These are phyloP conservation scores for Handroanthus guayacan DNA, from an alignment of 257 asterid genomes.

Conservation along the genomic window DNA sequence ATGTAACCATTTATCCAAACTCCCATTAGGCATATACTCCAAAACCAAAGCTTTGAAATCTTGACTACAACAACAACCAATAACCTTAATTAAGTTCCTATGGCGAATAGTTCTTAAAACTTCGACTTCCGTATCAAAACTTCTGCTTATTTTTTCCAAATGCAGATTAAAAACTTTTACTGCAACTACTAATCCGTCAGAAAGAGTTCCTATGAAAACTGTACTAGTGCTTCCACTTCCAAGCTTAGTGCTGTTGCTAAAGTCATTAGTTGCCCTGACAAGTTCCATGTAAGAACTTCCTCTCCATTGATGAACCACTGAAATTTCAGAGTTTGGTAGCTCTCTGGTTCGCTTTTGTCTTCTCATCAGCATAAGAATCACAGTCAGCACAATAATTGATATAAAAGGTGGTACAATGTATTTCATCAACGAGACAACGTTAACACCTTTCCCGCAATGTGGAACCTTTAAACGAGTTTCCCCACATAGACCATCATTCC, in stretches of 20 bases:
- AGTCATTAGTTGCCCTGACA: slow-evolving; percentile 34
- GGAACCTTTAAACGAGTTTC: too few species aligned
- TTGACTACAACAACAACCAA: slow-evolving; percentile 35
- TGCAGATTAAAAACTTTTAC: slow-evolving; percentile 41
- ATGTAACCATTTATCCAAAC: slow-evolving; percentile 40
- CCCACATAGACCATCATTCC: too few species aligned
- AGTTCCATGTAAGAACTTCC: slow-evolving; percentile 37
- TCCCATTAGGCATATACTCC: slow-evolving; percentile 35
- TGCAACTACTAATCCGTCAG: slow-evolving; percentile 29
- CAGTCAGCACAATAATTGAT: too few species aligned
- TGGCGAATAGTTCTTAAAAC: slow-evolving; percentile 38
- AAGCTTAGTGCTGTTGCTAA: slow-evolving; percentile 31
- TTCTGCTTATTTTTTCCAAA: slow-evolving; percentile 25
- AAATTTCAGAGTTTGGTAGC: neutral
- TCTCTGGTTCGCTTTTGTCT: neutral
- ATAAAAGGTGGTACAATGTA: too few species aligned
- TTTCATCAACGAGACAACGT: too few species aligned
- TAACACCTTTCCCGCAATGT: too few species aligned
- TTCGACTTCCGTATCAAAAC: slow-evolving; percentile 37
- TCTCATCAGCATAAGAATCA: too few species aligned
- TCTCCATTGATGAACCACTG: neutral
- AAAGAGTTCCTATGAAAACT: slow-evolving; percentile 31
- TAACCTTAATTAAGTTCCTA: slow-evolving; percentile 37
- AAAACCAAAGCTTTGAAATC: slow-evolving; percentile 42
- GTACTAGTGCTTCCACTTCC: slow-evolving; percentile 41